Evolutionary conservation across 2,329 filamentous ascomycete genomes (phyloP), one percentile per base, ranked within the genome.

Genomic region (Phaeosphaeriaceae sp.): DNA sequence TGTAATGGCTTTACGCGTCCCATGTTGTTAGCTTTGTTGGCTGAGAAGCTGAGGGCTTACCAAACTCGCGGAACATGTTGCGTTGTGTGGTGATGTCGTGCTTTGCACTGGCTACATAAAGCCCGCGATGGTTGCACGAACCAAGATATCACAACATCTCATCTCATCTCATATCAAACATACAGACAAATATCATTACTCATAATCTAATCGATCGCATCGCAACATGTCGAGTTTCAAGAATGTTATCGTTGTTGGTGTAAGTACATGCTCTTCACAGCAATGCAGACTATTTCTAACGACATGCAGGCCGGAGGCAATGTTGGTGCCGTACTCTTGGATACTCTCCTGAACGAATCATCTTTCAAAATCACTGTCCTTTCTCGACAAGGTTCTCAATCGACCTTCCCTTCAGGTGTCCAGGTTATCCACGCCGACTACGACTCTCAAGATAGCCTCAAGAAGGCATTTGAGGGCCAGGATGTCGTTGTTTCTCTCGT

Each of bases 301-400:
- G 27, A 25, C 22, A 9, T 3, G 11, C 31, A 76, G 69, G 76
- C 77, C 36, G 66, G 68, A 22, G 80, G 81, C 48, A 81, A 81
- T 51, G 72, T 83, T 19, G 81, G 81, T 1, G 76, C 76, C 7
- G 65, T 75, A 10, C 70, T 83, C 45, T 68, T 83, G 24, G 55
- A 75, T 11, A 73, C 75, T 4, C 79, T 84, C 48, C 65, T 80
- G 7, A 66, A 76, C 2, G 58, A 72, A 4, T 74, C 73, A n/a
- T 71, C 75, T 11, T 86, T 89, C 76, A 78, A 81, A 54, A 76
- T 88, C 53, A 86, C 84, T 9, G 79, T 86, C 41, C 80, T 89
- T 48, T 84, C 82, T 22, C 85, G 88, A 67, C 72, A 77, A 41
- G 61, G 60, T 20, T 85, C 83, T 4, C 75, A 59, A 13, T 78